Percentiles rank a stretch among this genome's conserved stretches.
Conservation (phyloP, 176 grass and related monocot genomes). For the Puya raimondii region DNA sequence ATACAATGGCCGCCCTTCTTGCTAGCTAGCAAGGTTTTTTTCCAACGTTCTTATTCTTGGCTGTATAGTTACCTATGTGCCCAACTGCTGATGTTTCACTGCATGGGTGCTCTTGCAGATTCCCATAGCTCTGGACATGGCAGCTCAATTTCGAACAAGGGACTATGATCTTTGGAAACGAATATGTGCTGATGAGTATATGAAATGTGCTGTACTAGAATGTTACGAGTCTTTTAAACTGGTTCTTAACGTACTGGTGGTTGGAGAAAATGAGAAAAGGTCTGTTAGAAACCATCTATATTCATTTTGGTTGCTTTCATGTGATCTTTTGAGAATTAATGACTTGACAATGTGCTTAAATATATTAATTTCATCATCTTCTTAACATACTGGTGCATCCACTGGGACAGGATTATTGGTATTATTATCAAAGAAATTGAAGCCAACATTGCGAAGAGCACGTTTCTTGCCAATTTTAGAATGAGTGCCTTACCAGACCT, state of each 20-base stretch:
- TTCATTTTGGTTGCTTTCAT: neutral
- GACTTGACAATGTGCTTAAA: neutral
- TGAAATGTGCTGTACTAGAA: slow-evolving; percentile 96
- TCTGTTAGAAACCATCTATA: slow-evolving; percentile 15
- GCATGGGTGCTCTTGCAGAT: slow-evolving; percentile 45
- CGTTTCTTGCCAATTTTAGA: slow-evolving; percentile 92
- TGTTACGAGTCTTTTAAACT: slow-evolving; percentile 97
- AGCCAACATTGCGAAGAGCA: slow-evolving; percentile 72
- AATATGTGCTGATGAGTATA: slow-evolving; percentile 93
- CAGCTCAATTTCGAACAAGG: slow-evolving; percentile 73
- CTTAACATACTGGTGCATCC: slow-evolving; percentile 20
- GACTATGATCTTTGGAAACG: slow-evolving; percentile 95
- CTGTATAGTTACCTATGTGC: slow-evolving; percentile 2
- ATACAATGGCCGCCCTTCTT: slow-evolving; percentile 98
- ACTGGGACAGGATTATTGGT: slow-evolving; percentile 71
- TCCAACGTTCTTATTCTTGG: slow-evolving; percentile 1
- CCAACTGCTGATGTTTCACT: slow-evolving; percentile 7
- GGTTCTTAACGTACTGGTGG: slow-evolving; percentile 79
- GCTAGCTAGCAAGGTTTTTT: slow-evolving; percentile 90
- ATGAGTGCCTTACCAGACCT: slow-evolving; percentile 72
- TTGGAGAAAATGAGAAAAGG: slow-evolving; percentile 96
- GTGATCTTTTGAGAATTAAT: slow-evolving; percentile 1
- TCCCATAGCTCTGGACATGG: slow-evolving; percentile 95
- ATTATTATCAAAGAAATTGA: slow-evolving; percentile 96
- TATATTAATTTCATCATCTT: neutral